Percentiles rank a stretch among this genome's conserved stretches.
Conservation (phyloP, 1,139 yeast species). For the Ogataea hybrid region DNA sequence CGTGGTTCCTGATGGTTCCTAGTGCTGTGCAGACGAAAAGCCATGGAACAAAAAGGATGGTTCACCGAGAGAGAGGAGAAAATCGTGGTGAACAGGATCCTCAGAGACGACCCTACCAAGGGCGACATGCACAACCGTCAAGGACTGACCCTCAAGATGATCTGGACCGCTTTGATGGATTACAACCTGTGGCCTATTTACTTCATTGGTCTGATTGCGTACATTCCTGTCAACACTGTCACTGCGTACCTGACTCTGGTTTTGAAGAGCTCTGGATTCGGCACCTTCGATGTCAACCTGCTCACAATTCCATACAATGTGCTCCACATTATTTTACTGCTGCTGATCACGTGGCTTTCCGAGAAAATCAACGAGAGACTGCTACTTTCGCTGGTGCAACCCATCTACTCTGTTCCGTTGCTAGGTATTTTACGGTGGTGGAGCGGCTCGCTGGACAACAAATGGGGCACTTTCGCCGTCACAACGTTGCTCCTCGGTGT, state of each 20-base stretch:
- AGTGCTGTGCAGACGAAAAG: conserved; percentile 53
- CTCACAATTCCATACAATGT: conserved; percentile 50
- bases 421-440: conserved; percentile 48
- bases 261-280: conserved; percentile 52
- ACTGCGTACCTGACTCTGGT: conserved; percentile 50
- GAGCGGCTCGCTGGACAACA: conserved; percentile 44
- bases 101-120: conserved; percentile 68
- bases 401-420: conserved; percentile 40
- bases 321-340: conserved; percentile 38
- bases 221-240: conserved; percentile 43
- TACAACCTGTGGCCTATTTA: conserved; percentile 62
- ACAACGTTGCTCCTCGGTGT: conserved; percentile 46
- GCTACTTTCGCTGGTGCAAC: conserved; percentile 35
- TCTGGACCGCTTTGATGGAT: conserved; percentile 43
- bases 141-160: conserved; percentile 37
- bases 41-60: conserved; percentile 50
- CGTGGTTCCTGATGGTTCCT: conserved; percentile 60
- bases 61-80: conserved; percentile 60
- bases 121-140: conserved; percentile 69
- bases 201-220: conserved; percentile 46
- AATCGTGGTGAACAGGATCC: conserved; percentile 58
- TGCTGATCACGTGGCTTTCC: conserved; percentile 38
- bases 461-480: conserved; percentile 54
- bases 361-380: conserved; percentile 42
- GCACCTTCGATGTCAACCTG: conserved; percentile 53